Percentiles rank a stretch among this genome's conserved stretches.
These are phyloP conservation scores for Ogataea nitratoaversa DNA, from an alignment of 805 yeast species.

Conservation along the genomic window DNA sequence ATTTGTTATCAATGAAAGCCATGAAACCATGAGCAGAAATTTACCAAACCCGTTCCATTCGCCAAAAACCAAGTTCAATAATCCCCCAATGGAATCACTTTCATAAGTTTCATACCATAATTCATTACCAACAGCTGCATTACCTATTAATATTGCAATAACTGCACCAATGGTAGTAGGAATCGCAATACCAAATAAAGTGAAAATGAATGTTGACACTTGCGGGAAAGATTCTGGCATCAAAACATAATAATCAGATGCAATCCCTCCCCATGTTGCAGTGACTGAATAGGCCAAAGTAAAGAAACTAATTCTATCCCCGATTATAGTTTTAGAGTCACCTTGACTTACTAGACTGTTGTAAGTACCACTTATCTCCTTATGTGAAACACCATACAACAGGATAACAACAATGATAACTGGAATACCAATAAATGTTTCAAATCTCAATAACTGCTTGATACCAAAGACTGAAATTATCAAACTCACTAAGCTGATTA, in stretches of 20 bases:
- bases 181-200: conserved; percentile 60
- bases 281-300: conserved; percentile 73
- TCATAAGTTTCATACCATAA: conserved; percentile 58
- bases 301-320: conserved; percentile 71
- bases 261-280: conserved; percentile 85
- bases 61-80: conserved; percentile 57
- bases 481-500: conserved; percentile 61
- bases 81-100: conserved; percentile 68
- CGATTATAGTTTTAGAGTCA: conserved; percentile 43
- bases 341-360: conserved; percentile 34
- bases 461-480: conserved; percentile 76
- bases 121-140: conserved; percentile 53
- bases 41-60: conserved; percentile 79
- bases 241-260: conserved; percentile 78
- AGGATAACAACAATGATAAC: conserved; percentile 63
- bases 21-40: conserved; percentile 63
- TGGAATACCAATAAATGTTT: conserved; percentile 63
- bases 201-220: conserved; percentile 48
- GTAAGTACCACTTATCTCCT: conserved; percentile 33
- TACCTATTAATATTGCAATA: conserved; percentile 66
- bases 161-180: conserved; percentile 78
- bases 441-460: conserved; percentile 62
- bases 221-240: conserved; percentile 71
- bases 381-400: conserved; percentile 58
- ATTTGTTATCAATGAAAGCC: conserved; percentile 74